Evolutionary conservation across 345 rosid species (phyloP).

Genomic region (Brassica cretica): DNA sequence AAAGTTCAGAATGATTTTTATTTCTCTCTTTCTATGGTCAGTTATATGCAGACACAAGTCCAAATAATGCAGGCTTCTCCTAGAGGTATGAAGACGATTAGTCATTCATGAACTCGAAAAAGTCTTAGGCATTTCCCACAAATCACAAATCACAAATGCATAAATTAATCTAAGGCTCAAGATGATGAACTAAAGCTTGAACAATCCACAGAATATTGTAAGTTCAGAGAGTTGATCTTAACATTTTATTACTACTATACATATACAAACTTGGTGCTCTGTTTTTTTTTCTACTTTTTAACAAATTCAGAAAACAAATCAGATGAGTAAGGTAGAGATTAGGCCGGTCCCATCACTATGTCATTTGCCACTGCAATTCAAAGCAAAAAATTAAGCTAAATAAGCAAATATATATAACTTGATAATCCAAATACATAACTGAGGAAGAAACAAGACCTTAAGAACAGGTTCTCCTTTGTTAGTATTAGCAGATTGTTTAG

Average conservation of each 20-base stretch:
- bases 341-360: constrained; percentile 8
- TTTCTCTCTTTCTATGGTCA: not conserved
- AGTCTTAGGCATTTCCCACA: not conserved
- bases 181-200: not conserved
- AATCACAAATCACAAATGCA: not conserved
- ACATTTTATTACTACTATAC: constrained; percentile 10
- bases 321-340: not conserved
- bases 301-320: constrained; percentile 5
- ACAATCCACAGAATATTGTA: not conserved
- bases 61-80: not conserved
- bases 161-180: not conserved
- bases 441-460: constrained; percentile 52
- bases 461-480: constrained; percentile 84
- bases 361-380: constrained; percentile 37
- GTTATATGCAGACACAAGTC: not conserved
- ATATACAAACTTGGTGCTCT: constrained; percentile 17
- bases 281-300: not conserved
- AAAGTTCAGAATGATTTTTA: not conserved
- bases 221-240: constrained; percentile 5
- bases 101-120: not conserved
- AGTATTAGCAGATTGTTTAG: constrained; percentile 70
- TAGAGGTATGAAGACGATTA: not conserved
- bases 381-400: not conserved
- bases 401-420: not conserved
- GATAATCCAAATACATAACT: not conserved